Conservation (phyloP, 2,329 filamentous ascomycete species). For the Botryotinia convoluta region DNA sequence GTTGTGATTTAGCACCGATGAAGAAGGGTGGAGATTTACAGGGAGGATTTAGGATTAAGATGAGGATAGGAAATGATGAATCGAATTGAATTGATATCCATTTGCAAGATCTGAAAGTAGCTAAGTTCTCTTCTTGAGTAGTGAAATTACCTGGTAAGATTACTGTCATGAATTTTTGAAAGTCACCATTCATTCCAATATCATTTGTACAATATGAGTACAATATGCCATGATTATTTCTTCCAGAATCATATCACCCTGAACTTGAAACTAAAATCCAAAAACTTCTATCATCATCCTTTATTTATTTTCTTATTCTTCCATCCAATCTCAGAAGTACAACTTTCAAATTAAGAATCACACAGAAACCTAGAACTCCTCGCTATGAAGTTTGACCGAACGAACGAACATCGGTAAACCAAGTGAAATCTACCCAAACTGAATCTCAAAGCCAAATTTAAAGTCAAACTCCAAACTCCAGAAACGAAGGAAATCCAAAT, state of each 20-base stretch:
- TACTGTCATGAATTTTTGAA: neutral
- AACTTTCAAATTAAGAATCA: neutral
- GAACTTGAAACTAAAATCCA: neutral
- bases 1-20: neutral
- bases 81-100: neutral
- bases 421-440: neutral
- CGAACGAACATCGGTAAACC: neutral
- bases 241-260: neutral
- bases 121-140: neutral
- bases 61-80: neutral
- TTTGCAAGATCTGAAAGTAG: neutral
- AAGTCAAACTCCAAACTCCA: neutral
- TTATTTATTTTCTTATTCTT: neutral
- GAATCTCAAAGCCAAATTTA: neutral
- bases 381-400: neutral
- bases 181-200: neutral
- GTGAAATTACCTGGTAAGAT: neutral
- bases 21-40: neutral
- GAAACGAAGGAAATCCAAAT: neutral
- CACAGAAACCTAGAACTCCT: neutral
- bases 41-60: neutral
- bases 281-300: neutral
- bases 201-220: neutral
- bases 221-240: neutral
- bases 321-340: neutral